These are phyloP conservation scores for Hemisphaericaspora nanyangensis DNA, from an alignment of 805 yeast species.

Conservation along the genomic window DNA sequence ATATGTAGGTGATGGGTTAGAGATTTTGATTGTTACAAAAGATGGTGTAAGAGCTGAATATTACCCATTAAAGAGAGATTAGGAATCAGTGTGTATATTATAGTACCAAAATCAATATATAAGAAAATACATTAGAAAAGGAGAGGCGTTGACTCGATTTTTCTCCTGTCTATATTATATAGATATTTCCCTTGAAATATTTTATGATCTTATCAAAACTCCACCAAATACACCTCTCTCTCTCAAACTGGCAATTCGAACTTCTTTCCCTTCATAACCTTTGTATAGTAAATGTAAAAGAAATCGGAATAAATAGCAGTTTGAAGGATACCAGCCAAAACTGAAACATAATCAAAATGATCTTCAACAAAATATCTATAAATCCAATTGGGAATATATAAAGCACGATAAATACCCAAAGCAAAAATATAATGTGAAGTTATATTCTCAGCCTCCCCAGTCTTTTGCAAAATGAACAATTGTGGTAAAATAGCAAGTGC, in stretches of 20 bases:
- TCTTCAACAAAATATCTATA: slow-evolving; percentile 73
- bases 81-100: slow-evolving; percentile 9
- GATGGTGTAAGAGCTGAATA: slow-evolving; percentile 86
- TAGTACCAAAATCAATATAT: not conserved
- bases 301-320: slow-evolving; percentile 90
- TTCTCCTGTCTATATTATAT: not conserved
- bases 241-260: slow-evolving; percentile 62
- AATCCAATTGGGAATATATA: slow-evolving; percentile 93
- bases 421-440: slow-evolving; percentile 94
- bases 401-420: slow-evolving; percentile 81
- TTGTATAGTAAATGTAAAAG: slow-evolving; percentile 82
- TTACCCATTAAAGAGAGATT: slow-evolving; percentile 87
- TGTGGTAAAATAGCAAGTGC: slow-evolving; percentile 91
- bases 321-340: slow-evolving; percentile 80
- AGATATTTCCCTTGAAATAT: not conserved
- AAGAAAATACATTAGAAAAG: not conserved
- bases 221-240: not conserved
- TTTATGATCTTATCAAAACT: not conserved
- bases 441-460: slow-evolving; percentile 83
- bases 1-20: slow-evolving; percentile 96
- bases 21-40: slow-evolving; percentile 85
- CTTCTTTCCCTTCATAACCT: slow-evolving; percentile 73
- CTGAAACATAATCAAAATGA: slow-evolving; percentile 63
- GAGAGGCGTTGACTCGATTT: too few species aligned
- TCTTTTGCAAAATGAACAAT: slow-evolving; percentile 80